phyloP scores from a whole-genome alignment of 257 asterid genomes.

The Ligustrum vulgare region DNA sequence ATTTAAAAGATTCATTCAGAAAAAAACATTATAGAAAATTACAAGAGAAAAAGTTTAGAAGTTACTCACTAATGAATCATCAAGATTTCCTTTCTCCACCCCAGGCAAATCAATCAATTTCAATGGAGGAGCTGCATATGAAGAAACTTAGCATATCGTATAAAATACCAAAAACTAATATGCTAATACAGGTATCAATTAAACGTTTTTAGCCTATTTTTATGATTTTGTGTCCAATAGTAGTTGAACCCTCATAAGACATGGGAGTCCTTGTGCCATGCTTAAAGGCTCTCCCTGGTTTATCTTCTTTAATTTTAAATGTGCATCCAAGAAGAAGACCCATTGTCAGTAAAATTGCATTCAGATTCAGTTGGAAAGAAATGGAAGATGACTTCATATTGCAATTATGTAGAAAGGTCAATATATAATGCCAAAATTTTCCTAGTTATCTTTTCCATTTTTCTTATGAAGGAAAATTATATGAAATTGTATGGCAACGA shows the following conservation, averaged over 20 bases:
- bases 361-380: not conserved
- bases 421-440: not conserved
- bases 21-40: not conserved
- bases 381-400: constrained; percentile 13
- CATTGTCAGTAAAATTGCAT: not conserved
- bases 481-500: not conserved
- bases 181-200: not conserved
- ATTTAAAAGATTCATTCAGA: not conserved
- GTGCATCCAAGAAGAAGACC: not conserved
- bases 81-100: constrained; percentile 83
- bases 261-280: not conserved
- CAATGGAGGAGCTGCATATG: constrained; percentile 79
- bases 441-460: constrained; percentile 1
- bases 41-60: constrained; percentile 8
- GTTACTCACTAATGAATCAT: constrained; percentile 87
- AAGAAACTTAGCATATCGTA: constrained; percentile 22
- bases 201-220: not conserved
- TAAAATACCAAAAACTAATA: constrained; percentile 18
- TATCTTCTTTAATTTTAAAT: not conserved
- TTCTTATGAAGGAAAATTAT: not conserved
- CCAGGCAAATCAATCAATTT: constrained; percentile 98
- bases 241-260: not conserved
- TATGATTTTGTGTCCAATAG: not conserved
- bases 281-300: not conserved
- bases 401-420: not conserved